Conservation (phyloP, 2,329 filamentous ascomycete species). For the Thelonectria rubi region DNA sequence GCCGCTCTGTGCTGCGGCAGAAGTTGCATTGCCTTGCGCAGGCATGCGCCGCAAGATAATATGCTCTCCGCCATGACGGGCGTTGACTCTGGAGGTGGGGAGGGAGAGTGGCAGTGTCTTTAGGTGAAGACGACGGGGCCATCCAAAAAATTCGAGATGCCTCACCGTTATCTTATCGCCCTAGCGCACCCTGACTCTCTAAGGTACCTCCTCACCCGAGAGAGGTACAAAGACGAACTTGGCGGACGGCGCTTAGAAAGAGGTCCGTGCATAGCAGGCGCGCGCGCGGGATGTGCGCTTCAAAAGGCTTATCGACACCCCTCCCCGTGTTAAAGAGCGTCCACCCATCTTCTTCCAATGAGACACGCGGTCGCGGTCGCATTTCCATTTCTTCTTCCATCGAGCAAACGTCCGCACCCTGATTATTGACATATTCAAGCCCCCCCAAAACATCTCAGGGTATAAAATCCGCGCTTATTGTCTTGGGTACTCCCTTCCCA, state of each 20-base stretch:
- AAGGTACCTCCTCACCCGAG: background rate
- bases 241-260: background rate
- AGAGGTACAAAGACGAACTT: background rate
- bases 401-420: constrained; percentile 16
- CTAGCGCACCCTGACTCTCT: background rate
- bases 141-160: constrained; percentile 23
- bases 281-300: constrained; percentile 18
- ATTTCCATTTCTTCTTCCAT: constrained; percentile 32
- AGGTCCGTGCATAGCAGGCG: background rate
- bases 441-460: background rate
- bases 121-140: background rate
- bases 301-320: constrained; percentile 27
- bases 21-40: constrained; percentile 40
- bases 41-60: constrained; percentile 40
- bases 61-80: constrained; percentile 41
- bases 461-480: background rate
- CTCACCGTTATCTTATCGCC: constrained; percentile 41
- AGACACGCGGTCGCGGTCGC: constrained; percentile 42
- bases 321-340: constrained; percentile 19
- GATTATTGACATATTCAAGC: constrained; percentile 12
- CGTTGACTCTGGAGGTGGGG: background rate
- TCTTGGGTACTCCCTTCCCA: background rate
- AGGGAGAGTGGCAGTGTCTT: background rate
- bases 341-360: constrained; percentile 28
- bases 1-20: constrained; percentile 21